These are phyloP conservation scores for Fusarium sp. DNA, from an alignment of 2,329 filamentous ascomycete species.

Conservation along the genomic window DNA sequence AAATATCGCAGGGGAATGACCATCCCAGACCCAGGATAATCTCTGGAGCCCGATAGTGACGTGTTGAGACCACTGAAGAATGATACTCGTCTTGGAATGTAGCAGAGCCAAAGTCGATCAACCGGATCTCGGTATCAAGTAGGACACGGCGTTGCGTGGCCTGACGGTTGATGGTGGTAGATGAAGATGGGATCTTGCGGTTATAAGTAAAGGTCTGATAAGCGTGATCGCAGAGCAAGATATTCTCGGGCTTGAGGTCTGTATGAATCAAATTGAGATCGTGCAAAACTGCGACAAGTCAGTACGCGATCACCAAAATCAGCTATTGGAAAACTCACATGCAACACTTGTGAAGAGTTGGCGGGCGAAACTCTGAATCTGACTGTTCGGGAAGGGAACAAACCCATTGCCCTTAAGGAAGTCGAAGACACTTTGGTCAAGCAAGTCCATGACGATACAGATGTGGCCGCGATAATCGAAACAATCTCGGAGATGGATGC, in stretches of 20 bases:
- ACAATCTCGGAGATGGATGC: conserved; percentile 95
- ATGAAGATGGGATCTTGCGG: conserved; percentile 76
- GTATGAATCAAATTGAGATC: conserved; percentile 98
- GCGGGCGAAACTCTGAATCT: conserved; percentile 96
- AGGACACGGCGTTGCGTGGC: conserved; percentile 74
- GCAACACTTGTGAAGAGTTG: conserved; percentile 98
- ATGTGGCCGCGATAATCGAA: conserved; percentile 99
- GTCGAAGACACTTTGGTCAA: conserved; percentile 97
- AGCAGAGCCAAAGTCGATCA: conserved; percentile 79
- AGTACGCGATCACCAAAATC: conserved; percentile 8
- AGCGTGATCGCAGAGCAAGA: conserved; percentile 72
- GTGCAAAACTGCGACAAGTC: conserved; percentile 77
- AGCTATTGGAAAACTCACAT: conserved; percentile 70
- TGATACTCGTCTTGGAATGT: conserved; percentile 81
- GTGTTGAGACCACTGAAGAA: conserved; percentile 76
- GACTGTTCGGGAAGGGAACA: conserved; percentile 96
- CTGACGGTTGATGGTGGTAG: conserved; percentile 68
- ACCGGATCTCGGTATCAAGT: conserved; percentile 75
- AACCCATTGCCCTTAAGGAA: conserved; percentile 96
- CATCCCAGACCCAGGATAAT: conserved; percentile 78
- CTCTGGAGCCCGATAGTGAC: conserved; percentile 77
- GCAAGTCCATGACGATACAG: conserved; percentile 81
- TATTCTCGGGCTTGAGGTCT: conserved; percentile 78
- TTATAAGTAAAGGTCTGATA: conserved; percentile 80
- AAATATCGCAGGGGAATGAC: conserved; percentile 79